A percentile compares a stretch with the other conserved stretches of the same genome.
Evolutionary conservation across 2,329 filamentous ascomycete genomes (phyloP).

Genomic region (Fusarium sulawesiense): DNA sequence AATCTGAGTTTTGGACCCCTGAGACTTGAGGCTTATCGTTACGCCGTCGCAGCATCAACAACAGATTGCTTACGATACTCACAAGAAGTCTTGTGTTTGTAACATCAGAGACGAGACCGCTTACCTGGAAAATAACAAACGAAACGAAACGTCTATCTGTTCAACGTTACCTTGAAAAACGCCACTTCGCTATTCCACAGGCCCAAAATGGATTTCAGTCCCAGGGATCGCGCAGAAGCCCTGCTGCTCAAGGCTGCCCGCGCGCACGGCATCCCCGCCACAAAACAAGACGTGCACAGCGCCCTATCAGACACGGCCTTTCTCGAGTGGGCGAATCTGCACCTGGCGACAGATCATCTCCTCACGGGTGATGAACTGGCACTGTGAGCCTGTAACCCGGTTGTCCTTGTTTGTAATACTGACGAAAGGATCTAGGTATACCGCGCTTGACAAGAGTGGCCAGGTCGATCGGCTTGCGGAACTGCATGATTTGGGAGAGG

Average conservation of each 20-base stretch:
- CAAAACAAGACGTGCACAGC: constrained; percentile 53
- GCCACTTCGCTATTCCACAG: constrained; percentile 51
- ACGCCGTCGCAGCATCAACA: background rate
- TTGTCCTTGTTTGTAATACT: constrained; percentile 7
- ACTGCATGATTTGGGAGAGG: constrained; percentile 58
- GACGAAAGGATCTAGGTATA: constrained; percentile 56
- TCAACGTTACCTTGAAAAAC: constrained; percentile 39
- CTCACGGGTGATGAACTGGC: constrained; percentile 65
- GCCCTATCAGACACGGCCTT: constrained; percentile 54
- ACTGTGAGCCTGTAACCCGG: constrained; percentile 55
- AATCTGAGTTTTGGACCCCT: background rate
- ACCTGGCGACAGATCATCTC: constrained; percentile 63
- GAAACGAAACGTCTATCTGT: constrained; percentile 31
- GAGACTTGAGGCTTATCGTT: constrained; percentile 1
- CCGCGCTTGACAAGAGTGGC: constrained; percentile 60
- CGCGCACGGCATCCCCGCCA: constrained; percentile 48
- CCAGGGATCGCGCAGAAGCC: constrained; percentile 48
- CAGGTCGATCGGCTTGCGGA: constrained; percentile 59
- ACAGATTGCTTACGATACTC: too few species aligned
- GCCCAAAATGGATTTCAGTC: constrained; percentile 46
- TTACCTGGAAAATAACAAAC: too few species aligned
- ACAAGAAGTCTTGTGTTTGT: background rate
- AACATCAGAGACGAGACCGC: too few species aligned
- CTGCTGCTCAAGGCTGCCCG: constrained; percentile 51
- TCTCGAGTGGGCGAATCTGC: constrained; percentile 61